Conservation (phyloP, 2,329 filamentous ascomycete species). For the Penicillium sp. region DNA sequence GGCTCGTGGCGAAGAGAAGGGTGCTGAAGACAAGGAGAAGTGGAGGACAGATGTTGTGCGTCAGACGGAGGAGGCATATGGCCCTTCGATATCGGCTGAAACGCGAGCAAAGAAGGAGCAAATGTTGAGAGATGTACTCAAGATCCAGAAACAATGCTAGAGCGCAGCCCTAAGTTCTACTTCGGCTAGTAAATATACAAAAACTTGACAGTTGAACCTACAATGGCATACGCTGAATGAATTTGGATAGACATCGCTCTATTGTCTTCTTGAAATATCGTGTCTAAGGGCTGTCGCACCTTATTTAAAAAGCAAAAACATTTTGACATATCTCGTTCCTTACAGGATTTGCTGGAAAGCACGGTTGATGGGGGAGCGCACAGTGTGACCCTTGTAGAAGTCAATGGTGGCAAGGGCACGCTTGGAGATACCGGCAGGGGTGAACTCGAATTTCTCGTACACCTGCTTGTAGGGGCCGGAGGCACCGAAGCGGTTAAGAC, state of each 20-base stretch:
- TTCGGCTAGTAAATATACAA: no score
- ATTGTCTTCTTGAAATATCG: conserved; percentile 29
- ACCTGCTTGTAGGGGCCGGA: conserved; percentile 97
- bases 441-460: conserved; percentile 99
- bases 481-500: conserved; percentile 97
- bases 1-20: neutral
- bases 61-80: conserved; percentile 54
- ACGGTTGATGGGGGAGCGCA: conserved; percentile 94
- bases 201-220: no score
- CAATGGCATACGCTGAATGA: neutral
- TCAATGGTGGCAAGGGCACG: conserved; percentile 88
- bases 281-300: conserved; percentile 29
- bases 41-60: conserved; percentile 54
- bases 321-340: conserved; percentile 24
- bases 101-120: conserved; percentile 30
- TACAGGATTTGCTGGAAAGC: conserved; percentile 98
- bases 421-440: conserved; percentile 94
- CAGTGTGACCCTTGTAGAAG: conserved; percentile 96
- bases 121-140: conserved; percentile 30
- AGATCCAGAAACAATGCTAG: conserved; percentile 24
- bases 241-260: conserved; percentile 24
- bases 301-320: conserved; percentile 32
- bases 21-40: conserved; percentile 23
- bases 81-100: conserved; percentile 28
- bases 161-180: neutral